These are phyloP conservation scores for Davidsoniella neocaledoniae DNA, from an alignment of 2,329 filamentous ascomycete genomes.

Conservation along the genomic window DNA sequence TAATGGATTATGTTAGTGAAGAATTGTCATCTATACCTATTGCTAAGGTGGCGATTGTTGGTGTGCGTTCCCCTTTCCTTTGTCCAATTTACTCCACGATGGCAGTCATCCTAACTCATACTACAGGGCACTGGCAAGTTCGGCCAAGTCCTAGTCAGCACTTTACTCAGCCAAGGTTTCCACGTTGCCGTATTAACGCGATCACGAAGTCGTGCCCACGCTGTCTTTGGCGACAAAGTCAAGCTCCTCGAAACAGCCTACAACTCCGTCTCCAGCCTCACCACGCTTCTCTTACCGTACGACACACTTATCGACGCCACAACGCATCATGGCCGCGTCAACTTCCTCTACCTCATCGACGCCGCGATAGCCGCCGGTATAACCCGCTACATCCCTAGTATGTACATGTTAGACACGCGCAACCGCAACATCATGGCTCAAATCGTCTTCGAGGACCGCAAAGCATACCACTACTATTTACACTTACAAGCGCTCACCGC, in stretches of 20 bases:
- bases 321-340: background rate
- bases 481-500: background rate
- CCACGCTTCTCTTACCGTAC: background rate
- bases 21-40: no score
- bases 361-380: conserved; percentile 5
- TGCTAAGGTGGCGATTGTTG: background rate
- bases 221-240: background rate
- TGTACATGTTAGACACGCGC: background rate
- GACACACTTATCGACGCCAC: conserved; percentile 2
- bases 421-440: background rate
- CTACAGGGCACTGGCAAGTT: background rate
- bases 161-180: background rate
- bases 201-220: background rate
- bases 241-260: conserved; percentile 1
- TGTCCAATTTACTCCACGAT: background rate
- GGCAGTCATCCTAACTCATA: background rate
- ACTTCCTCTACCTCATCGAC: background rate
- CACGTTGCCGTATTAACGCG: background rate
- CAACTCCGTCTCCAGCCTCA: background rate
- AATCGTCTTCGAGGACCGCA: background rate
- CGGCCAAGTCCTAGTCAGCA: background rate
- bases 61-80: background rate
- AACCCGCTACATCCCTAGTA: background rate
- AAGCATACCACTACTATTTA: conserved; percentile 4
- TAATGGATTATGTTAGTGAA: no score